Evolutionary conservation across 345 rosid genomes (phyloP).

Genomic region (Xanthoceras sorbifolium): DNA sequence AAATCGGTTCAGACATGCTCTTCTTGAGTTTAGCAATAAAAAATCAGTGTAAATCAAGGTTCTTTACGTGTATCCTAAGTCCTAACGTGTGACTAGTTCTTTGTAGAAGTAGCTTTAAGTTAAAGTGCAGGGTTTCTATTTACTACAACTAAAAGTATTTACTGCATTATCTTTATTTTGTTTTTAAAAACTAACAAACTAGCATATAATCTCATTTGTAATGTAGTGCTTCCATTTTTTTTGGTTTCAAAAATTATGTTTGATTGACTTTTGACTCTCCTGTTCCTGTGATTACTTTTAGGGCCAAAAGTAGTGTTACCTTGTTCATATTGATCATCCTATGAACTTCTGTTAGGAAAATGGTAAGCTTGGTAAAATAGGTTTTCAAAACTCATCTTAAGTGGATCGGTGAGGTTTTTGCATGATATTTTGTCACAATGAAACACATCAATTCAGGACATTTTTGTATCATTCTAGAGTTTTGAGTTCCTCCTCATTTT

Average conservation of each 20-base stretch:
- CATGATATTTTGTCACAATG: too few species aligned
- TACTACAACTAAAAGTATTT: not conserved
- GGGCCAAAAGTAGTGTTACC: not conserved
- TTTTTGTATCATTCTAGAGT: too few species aligned
- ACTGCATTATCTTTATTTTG: not conserved
- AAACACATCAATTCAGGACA: too few species aligned
- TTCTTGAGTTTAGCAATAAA: too few species aligned
- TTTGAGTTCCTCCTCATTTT: too few species aligned
- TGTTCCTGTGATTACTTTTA: not conserved
- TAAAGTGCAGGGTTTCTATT: not conserved
- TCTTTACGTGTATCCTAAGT: too few species aligned
- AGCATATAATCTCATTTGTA: not conserved
- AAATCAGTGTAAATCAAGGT: not conserved
- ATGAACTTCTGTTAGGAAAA: not conserved
- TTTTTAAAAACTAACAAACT: too few species aligned
- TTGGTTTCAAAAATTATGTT: not conserved
- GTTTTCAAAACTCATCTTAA: too few species aligned
- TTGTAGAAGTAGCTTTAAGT: not conserved
- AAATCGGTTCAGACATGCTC: too few species aligned
- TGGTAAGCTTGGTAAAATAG: too few species aligned
- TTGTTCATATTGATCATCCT: not conserved
- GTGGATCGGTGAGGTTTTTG: too few species aligned
- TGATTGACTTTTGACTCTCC: not conserved
- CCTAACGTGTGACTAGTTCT: not conserved
- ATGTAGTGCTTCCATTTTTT: not conserved